Evolutionary conservation across 2,329 filamentous ascomycete genomes (phyloP).

Genomic region (Fonsecaea pedrosoi): DNA sequence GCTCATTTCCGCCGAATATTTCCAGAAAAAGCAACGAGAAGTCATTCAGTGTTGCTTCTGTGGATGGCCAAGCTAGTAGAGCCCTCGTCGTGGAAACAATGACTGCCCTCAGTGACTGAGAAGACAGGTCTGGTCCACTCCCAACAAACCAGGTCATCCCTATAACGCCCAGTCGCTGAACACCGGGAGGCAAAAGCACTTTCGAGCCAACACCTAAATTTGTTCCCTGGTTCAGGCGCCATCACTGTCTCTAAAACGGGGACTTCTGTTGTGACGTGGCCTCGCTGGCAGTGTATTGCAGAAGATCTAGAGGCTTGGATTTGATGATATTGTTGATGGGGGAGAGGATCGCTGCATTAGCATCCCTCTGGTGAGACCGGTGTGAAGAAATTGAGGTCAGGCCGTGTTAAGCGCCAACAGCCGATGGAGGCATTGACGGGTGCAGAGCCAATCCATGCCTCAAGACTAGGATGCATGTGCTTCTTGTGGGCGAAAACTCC

Average conservation of each 20-base stretch:
- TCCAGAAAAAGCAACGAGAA: neutral
- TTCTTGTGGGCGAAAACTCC: neutral
- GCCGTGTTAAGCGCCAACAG: constrained; percentile 3
- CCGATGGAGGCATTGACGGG: neutral
- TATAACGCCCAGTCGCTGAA: neutral
- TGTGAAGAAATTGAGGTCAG: constrained; percentile 6
- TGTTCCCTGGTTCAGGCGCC: neutral
- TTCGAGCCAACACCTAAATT: neutral
- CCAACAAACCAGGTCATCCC: neutral
- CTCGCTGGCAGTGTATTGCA: neutral
- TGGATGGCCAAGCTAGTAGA: neutral
- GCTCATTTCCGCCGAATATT: neutral
- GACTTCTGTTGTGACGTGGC: neutral
- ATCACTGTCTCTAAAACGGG: neutral
- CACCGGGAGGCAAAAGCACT: neutral
- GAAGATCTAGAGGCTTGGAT: constrained; percentile 2
- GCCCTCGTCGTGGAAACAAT: neutral
- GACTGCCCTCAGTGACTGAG: neutral
- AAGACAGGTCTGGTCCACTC: neutral
- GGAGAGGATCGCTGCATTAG: neutral
- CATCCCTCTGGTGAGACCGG: neutral
- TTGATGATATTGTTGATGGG: constrained; percentile 3
- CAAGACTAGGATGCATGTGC: constrained; percentile 1
- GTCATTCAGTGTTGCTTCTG: neutral
- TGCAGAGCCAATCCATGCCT: constrained; percentile 2